phyloP scores from a whole-genome alignment of 371 early-diverging fungal species.

The Mucor lusitanicus region DNA sequence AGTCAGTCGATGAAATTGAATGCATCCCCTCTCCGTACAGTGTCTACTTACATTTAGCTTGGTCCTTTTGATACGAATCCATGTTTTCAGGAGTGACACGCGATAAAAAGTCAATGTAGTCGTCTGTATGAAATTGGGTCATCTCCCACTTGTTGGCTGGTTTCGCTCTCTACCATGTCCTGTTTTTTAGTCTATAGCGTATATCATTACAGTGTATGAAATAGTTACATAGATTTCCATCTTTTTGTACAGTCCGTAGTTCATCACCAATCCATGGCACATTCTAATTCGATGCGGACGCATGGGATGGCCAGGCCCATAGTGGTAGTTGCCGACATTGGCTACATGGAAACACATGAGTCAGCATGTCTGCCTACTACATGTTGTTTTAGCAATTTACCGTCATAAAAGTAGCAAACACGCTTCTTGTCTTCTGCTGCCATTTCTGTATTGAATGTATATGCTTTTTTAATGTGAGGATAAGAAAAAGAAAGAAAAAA shows the following conservation, averaged over 20 bases:
- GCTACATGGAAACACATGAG: constrained; percentile 21
- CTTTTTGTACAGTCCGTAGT: constrained; percentile 87
- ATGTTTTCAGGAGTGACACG: constrained; percentile 87
- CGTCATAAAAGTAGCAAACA: constrained; percentile 59
- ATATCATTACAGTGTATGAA: too few species aligned
- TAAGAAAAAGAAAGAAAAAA: not conserved
- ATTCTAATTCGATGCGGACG: constrained; percentile 94
- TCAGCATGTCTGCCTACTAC: too few species aligned
- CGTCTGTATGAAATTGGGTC: constrained; percentile 95
- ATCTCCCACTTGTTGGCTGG: constrained; percentile 84
- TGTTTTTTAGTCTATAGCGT: not conserved
- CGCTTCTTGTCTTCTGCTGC: constrained; percentile 50
- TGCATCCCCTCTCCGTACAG: too few species aligned
- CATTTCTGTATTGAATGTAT: constrained; percentile 23
- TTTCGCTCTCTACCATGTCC: constrained; percentile 53
- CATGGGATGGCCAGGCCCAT: constrained; percentile 91
- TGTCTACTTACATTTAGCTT: constrained; percentile 72
- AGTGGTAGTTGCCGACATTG: constrained; percentile 69
- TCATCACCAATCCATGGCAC: constrained; percentile 90
- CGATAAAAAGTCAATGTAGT: constrained; percentile 93
- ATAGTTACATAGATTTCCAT: constrained; percentile 66
- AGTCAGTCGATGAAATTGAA: too few species aligned
- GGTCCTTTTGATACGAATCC: constrained; percentile 59
- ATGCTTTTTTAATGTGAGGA: not conserved
- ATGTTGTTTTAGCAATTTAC: too few species aligned